A percentile compares a stretch with the other conserved stretches of the same genome.
These are phyloP conservation scores for Neocatenulostroma microsporum DNA, from an alignment of 2,329 filamentous ascomycete species.

Conservation along the genomic window DNA sequence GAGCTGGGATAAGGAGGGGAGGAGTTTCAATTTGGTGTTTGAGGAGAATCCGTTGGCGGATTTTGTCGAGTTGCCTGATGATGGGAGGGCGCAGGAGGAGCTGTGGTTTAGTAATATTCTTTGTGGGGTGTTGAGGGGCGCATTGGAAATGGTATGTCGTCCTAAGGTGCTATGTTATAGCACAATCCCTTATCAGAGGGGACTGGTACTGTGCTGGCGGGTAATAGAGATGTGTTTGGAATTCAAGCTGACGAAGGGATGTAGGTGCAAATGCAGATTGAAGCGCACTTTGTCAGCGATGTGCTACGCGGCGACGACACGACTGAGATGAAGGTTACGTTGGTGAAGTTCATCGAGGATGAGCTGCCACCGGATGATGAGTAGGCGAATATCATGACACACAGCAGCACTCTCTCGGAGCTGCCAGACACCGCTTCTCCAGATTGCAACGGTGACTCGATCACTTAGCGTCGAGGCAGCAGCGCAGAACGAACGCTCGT, in stretches of 20 bases:
- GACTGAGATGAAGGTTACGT: slow-evolving; percentile 89
- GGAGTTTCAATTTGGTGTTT: slow-evolving; percentile 91
- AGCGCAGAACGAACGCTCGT: too few relatives aligned
- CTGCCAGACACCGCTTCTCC: too few relatives aligned
- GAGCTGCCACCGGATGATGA: slow-evolving; percentile 96
- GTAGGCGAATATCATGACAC: slow-evolving; percentile 34
- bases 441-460: too few relatives aligned
- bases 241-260: background rate
- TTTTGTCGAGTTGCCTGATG: slow-evolving; percentile 94
- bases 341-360: slow-evolving; percentile 93
- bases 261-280: slow-evolving; percentile 90
- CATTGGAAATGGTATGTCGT: slow-evolving; percentile 78
- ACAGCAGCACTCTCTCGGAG: too few relatives aligned
- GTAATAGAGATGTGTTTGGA: background rate
- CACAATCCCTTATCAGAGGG: too few relatives aligned
- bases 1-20: slow-evolving; percentile 93
- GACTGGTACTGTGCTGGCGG: background rate
- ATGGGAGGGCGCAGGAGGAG: slow-evolving; percentile 90
- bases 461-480: too few relatives aligned
- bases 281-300: slow-evolving; percentile 93
- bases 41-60: slow-evolving; percentile 96
- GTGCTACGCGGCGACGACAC: slow-evolving; percentile 87
- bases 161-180: too few relatives aligned
- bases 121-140: slow-evolving; percentile 82
- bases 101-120: slow-evolving; percentile 98